Percentiles rank a stretch among this genome's conserved stretches.
These are phyloP conservation scores for Neofusicoccum sp. DNA, from an alignment of 2,329 filamentous ascomycete genomes.

Conservation along the genomic window DNA sequence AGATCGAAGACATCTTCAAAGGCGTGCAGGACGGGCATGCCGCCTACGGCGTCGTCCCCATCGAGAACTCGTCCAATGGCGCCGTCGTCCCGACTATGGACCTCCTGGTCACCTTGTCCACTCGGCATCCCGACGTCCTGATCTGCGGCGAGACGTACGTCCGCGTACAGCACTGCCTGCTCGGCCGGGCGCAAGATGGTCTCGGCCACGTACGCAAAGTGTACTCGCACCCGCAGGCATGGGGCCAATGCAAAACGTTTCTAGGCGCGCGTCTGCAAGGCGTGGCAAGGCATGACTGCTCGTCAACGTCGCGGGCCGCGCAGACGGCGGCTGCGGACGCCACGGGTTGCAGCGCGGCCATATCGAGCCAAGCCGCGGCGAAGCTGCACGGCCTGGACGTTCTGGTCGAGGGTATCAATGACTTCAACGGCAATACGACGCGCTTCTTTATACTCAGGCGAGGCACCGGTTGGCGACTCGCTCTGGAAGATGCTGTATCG, in stretches of 20 bases:
- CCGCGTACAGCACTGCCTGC: constrained; percentile 82
- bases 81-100: constrained; percentile 88
- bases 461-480: not conserved
- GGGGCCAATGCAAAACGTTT: constrained; percentile 84
- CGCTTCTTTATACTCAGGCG: constrained; percentile 70
- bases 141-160: constrained; percentile 86
- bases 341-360: constrained; percentile 68
- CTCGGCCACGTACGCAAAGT: constrained; percentile 70
- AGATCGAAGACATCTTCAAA: constrained; percentile 72
- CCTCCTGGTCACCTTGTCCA: constrained; percentile 73
- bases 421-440: constrained; percentile 75
- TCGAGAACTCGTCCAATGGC: constrained; percentile 96
- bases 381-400: constrained; percentile 67
- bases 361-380: constrained; percentile 76
- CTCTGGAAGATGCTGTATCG: not conserved
- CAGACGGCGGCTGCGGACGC: constrained; percentile 69
- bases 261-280: constrained; percentile 69
- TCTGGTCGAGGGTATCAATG: constrained; percentile 71
- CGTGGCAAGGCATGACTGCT: constrained; percentile 74
- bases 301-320: constrained; percentile 82
- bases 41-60: constrained; percentile 80
- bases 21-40: constrained; percentile 70
- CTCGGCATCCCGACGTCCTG: constrained; percentile 68
- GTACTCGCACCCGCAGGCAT: constrained; percentile 94
- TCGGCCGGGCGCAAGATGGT: constrained; percentile 52